Percentiles rank a stretch among this genome's conserved stretches.
These are phyloP conservation scores for Prunus yedoensis DNA, from an alignment of 331 rosid genomes.

Conservation along the genomic window DNA sequence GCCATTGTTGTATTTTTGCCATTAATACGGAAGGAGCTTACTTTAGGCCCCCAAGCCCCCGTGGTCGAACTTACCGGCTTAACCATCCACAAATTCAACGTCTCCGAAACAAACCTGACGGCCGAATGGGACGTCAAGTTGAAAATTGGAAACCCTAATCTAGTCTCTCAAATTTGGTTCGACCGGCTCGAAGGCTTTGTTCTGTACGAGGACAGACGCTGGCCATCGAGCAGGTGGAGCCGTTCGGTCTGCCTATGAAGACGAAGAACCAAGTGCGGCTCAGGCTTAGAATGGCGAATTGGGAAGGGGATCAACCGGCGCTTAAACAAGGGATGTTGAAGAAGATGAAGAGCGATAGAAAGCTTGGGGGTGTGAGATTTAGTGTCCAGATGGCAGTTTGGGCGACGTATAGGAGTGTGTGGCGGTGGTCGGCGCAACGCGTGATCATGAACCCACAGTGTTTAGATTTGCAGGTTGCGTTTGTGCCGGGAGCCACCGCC, in stretches of 20 bases:
- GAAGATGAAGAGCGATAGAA: slow-evolving; percentile 1
- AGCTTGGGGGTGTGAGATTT: background rate
- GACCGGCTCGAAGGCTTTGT: background rate
- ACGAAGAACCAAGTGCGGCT: background rate
- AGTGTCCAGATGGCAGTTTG: slow-evolving; percentile 9
- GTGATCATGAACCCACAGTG: slow-evolving; percentile 12
- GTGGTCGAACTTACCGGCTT: background rate
- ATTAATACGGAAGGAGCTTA: background rate
- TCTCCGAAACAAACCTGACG: background rate
- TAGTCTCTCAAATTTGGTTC: background rate
- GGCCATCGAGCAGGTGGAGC: background rate
- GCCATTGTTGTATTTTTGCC: background rate
- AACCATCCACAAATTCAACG: background rate
- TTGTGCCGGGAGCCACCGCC: background rate
- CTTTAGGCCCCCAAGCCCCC: background rate
- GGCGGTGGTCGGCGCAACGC: slow-evolving; percentile 4
- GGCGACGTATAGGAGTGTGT: slow-evolving; percentile 1
- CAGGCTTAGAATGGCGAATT: background rate
- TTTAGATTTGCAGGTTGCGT: slow-evolving; percentile 11
- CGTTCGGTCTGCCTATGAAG: background rate
- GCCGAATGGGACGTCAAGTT: slow-evolving; percentile 15
- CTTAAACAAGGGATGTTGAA: slow-evolving; percentile 6
- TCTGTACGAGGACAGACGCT: slow-evolving; percentile 8
- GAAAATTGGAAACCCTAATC: slow-evolving; percentile 4
- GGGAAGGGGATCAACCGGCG: slow-evolving; percentile 17